Base-by-base conservation (phyloP, 139 green algal genomes). In the Picochlorum costavermella region DNA sequence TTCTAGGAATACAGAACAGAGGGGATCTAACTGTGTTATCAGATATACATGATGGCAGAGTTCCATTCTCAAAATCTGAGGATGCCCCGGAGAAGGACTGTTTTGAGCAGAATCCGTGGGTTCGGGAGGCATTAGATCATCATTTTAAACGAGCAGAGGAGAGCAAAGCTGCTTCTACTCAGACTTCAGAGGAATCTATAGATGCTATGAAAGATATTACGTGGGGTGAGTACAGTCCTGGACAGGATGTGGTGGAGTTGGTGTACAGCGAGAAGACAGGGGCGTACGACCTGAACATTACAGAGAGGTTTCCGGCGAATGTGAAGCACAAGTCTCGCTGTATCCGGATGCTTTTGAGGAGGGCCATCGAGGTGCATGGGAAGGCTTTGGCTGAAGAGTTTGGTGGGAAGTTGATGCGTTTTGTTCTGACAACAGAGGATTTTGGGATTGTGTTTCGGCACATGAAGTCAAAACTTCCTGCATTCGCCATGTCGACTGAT, bases 401-500 rank as follows among this genome's bases (percentile, higher is more conserved):
- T 48, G 60, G 16, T 8, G 25, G 28, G 14, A 60, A 65, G 5
- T 30, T 49, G 29, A 30, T 78, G 33, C 40, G 26, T 12, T 60
- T 78, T 14, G 50, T 69, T 1, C 43, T 78, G 44, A 61, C 56
- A 53, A 78, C 71, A 11, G 71, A 78, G 48, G 71, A 78, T 56
- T 74, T 74, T 56, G 49, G 31, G 10, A 46, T 78, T n/a, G 45
- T 65, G 2, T 69, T 46, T 28, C 25, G 36, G 17, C 40, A 36
- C 28, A 16, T 28, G n/a, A 64, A 65, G 9, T 68, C 23, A 11
- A 74, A 67, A 43, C 45, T 78, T 36, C 65, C 71, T 4, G 51
- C 71, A 23, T 78, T 78, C 44, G 49, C 71, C 12, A 45, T 78
- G 60, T 78, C 56, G 50, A 70, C 65, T 72, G 70, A 76, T 25